These are phyloP conservation scores for Odontarrhena argentea DNA, from an alignment of 345 rosid species.

Conservation along the genomic window DNA sequence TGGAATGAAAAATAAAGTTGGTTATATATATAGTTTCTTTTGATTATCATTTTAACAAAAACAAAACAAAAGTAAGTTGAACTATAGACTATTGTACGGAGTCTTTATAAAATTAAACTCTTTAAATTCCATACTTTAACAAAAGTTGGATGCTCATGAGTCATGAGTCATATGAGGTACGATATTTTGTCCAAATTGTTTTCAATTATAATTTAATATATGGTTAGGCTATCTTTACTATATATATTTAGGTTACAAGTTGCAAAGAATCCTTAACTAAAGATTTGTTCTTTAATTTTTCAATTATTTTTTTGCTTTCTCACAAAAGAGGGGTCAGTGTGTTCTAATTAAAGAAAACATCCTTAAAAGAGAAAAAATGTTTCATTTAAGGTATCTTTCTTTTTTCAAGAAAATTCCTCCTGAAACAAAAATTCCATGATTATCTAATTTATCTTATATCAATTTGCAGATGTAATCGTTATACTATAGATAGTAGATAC, in stretches of 20 bases:
- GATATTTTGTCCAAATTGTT: constrained; percentile 33
- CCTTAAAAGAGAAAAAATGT: constrained; percentile 44
- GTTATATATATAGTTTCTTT: neutral
- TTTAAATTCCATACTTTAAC: constrained; percentile 32
- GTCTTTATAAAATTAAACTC: constrained; percentile 25
- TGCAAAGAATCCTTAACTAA: constrained; percentile 31
- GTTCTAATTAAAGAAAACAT: constrained; percentile 40
- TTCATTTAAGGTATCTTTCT: constrained; percentile 46
- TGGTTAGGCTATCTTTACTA: constrained; percentile 20
- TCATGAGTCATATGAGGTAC: constrained; percentile 35
- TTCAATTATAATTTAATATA: constrained; percentile 25
- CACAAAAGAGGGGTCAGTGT: constrained; percentile 35
- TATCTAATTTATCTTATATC: constrained; percentile 29
- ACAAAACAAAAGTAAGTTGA: constrained; percentile 25
- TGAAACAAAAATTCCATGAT: constrained; percentile 27
- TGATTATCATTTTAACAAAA: constrained; percentile 11
- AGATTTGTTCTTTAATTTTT: constrained; percentile 31
- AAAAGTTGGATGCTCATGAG: constrained; percentile 43
- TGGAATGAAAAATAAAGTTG: neutral
- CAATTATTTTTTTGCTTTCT: constrained; percentile 10
- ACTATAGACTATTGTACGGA: constrained; percentile 27
- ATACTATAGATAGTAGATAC: neutral
- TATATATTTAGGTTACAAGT: constrained; percentile 25
- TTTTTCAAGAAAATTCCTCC: constrained; percentile 13
- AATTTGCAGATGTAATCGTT: constrained; percentile 21